Conservation (phyloP, 148 eudicot species). For the Polygonum maritimum region DNA sequence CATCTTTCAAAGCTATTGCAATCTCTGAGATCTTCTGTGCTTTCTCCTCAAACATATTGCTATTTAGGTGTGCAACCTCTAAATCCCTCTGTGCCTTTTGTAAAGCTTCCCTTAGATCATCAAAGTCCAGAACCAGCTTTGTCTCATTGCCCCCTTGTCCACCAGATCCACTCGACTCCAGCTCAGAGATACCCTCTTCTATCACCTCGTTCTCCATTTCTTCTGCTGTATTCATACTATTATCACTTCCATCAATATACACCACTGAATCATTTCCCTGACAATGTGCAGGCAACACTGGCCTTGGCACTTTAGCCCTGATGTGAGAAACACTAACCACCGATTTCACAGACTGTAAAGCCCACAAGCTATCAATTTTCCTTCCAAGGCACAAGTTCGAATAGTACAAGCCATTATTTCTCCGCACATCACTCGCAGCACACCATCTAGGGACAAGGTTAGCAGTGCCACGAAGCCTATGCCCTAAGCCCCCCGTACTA, state of each 20-base stretch:
- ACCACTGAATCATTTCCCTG: conserved; percentile 65
- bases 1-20: conserved; percentile 73
- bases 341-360: conserved; percentile 17
- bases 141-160: conserved; percentile 40
- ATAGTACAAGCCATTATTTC: conserved; percentile 14
- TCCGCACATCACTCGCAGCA: conserved; percentile 34
- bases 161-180: conserved; percentile 26
- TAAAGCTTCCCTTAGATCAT: conserved; percentile 51
- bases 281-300: conserved; percentile 29
- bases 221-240: conserved; percentile 32
- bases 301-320: conserved; percentile 18
- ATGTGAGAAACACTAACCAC: conserved; percentile 14
- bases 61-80: conserved; percentile 69
- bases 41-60: conserved; percentile 80
- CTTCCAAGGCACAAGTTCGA: conserved; percentile 17
- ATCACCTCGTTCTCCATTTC: conserved; percentile 27
- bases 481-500: conserved; percentile 21
- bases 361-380: conserved; percentile 18
- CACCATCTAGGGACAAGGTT: conserved; percentile 22
- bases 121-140: conserved; percentile 36
- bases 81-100: conserved; percentile 69
- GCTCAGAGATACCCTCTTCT: conserved; percentile 16
- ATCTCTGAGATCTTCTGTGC: conserved; percentile 86
- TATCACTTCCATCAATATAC: conserved; percentile 47
- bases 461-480: conserved; percentile 26